Evolutionary conservation across 2,329 filamentous ascomycete species (phyloP).

Genomic region (Monilinia fructigena): DNA sequence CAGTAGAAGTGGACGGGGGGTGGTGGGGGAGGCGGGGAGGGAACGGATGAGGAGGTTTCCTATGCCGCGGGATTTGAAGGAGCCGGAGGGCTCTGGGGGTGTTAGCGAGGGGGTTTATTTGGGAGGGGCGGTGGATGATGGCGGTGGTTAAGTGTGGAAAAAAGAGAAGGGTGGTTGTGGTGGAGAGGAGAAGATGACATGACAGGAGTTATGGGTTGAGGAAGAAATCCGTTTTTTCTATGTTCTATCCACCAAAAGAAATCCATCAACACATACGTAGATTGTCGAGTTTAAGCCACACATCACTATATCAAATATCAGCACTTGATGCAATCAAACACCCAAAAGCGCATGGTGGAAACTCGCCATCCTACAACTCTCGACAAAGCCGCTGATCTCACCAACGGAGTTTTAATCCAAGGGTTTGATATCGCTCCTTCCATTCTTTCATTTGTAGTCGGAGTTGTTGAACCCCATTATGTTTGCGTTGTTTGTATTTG

Average conservation of each 20-base stretch:
- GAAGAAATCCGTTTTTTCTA: neutral
- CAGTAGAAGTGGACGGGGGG: slow-evolving; percentile 68
- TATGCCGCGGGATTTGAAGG: slow-evolving; percentile 79
- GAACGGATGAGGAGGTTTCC: slow-evolving; percentile 65
- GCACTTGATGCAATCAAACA: neutral
- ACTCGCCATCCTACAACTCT: slow-evolving; percentile 35
- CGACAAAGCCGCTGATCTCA: slow-evolving; percentile 34
- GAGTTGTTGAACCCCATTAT: slow-evolving; percentile 18
- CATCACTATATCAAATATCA: slow-evolving; percentile 43
- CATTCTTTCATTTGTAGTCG: neutral
- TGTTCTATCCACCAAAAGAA: neutral
- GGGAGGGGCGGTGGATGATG: too few relatives aligned
- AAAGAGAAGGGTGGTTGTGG: too few relatives aligned
- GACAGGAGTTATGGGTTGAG: slow-evolving; percentile 50
- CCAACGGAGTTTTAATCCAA: slow-evolving; percentile 35
- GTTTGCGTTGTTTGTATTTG: neutral
- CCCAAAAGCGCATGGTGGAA: neutral
- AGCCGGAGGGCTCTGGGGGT: slow-evolving; percentile 47
- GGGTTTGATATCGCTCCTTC: slow-evolving; percentile 22
- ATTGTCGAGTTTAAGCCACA: slow-evolving; percentile 80
- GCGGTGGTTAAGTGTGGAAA: neutral
- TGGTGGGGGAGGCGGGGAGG: slow-evolving; percentile 33
- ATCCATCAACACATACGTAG: slow-evolving; percentile 7
- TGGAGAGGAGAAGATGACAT: slow-evolving; percentile 27
- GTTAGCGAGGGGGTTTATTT: slow-evolving; percentile 4